Evolutionary conservation across 805 yeast species (phyloP).

Genomic region (Ogataea kodamae): DNA sequence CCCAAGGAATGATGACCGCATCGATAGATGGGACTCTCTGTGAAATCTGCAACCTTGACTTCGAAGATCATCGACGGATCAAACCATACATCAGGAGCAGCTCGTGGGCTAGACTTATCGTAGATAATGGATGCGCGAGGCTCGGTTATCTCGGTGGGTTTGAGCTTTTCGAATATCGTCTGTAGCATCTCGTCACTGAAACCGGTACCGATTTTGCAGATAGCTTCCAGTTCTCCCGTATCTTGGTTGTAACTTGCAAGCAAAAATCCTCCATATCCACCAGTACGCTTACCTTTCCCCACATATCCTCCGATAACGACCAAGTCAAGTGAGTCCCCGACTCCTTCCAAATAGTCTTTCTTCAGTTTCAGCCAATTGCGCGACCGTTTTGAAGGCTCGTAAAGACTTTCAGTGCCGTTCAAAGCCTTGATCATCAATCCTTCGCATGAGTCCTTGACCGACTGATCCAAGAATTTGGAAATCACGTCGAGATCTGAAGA

Average conservation of each 20-base stretch:
- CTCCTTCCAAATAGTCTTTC: constrained; percentile 91
- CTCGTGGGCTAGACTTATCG: constrained; percentile 56
- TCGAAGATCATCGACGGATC: constrained; percentile 84
- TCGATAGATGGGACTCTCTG: constrained; percentile 83
- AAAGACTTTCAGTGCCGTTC: constrained; percentile 73
- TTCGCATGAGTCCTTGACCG: constrained; percentile 87
- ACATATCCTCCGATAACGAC: constrained; percentile 92
- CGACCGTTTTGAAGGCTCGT: constrained; percentile 93
- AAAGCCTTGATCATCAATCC: constrained; percentile 94
- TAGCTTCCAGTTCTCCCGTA: constrained; percentile 88
- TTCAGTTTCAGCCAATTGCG: constrained; percentile 94
- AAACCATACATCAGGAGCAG: constrained; percentile 91
- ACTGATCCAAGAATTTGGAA: constrained; percentile 80
- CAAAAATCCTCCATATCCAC: constrained; percentile 90
- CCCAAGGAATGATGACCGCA: constrained; percentile 74
- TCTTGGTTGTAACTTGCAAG: constrained; percentile 89
- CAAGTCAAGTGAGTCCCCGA: constrained; percentile 91
- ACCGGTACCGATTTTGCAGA: constrained; percentile 97
- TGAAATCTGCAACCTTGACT: constrained; percentile 86
- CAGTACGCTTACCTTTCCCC: constrained; percentile 94
- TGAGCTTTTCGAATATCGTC: constrained; percentile 53
- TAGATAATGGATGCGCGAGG: constrained; percentile 68
- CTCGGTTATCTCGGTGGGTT: constrained; percentile 59
- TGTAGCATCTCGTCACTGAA: constrained; percentile 82
- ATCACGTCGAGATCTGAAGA: constrained; percentile 71